Conservation (phyloP, 179 eudicot genomes). For the Silene coronaria region DNA sequence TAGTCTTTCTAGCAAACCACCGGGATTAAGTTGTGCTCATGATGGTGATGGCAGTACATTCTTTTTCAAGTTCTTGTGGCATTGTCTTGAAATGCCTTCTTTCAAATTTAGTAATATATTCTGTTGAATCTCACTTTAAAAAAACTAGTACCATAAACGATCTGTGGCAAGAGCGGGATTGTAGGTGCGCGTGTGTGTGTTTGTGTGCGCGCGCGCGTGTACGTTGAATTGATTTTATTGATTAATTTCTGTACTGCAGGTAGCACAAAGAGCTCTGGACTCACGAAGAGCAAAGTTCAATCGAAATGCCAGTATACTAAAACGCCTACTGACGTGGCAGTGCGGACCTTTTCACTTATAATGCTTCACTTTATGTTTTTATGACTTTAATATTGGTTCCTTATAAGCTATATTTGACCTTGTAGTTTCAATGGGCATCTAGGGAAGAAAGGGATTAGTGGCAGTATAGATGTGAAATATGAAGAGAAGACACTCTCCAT, state of each 20-base stretch:
- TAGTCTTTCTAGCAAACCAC: background rate
- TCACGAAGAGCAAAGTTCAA: slow-evolving; percentile 57
- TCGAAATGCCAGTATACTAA: slow-evolving; percentile 59
- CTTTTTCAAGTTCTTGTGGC: background rate
- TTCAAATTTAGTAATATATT: background rate
- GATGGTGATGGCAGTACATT: background rate
- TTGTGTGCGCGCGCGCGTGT: background rate
- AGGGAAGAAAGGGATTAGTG: slow-evolving; percentile 87
- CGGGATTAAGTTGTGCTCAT: background rate
- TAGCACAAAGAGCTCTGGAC: slow-evolving; percentile 52
- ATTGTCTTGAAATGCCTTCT: background rate
- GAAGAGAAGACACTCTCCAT: slow-evolving; percentile 66
- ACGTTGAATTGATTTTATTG: background rate
- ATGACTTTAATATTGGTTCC: background rate
- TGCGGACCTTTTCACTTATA: slow-evolving; percentile 28
- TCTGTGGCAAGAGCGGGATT: background rate
- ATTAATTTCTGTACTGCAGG: slow-evolving; percentile 32
- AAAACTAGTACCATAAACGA: background rate
- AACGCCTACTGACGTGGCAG: slow-evolving; percentile 87
- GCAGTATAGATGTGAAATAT: slow-evolving; percentile 60
- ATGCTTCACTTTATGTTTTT: background rate
- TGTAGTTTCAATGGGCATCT: slow-evolving; percentile 83
- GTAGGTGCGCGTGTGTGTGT: background rate
- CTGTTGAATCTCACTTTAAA: background rate
- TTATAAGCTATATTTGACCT: background rate